Evolutionary conservation across 1,284 basidiomycete genomes (phyloP).

Genomic region (Sanghuangporus weigelae): DNA sequence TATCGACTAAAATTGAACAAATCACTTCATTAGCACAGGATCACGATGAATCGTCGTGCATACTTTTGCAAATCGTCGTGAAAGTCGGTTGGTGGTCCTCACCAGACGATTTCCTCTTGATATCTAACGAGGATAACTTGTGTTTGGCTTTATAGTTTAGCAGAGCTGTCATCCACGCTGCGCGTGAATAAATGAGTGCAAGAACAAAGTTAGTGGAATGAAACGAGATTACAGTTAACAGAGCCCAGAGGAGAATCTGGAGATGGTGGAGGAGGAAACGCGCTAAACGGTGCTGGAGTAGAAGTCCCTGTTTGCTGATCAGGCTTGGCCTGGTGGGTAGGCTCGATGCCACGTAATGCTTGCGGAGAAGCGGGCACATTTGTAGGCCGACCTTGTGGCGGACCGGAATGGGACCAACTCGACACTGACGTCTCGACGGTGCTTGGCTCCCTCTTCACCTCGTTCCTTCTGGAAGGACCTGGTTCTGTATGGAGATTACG

Average conservation of each 20-base stretch:
- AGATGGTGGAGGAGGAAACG: not conserved
- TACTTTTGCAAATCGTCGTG: not conserved
- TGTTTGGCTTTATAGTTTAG: not conserved
- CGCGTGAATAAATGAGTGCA: not conserved
- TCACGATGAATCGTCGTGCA: not conserved
- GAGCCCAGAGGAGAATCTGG: not conserved
- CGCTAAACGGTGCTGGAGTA: not conserved
- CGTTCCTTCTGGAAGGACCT: not conserved
- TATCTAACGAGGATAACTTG: not conserved
- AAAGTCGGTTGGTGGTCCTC: not conserved
- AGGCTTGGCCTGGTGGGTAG: not conserved
- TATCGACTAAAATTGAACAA: not conserved
- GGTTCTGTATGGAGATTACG: not conserved
- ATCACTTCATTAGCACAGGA: not conserved
- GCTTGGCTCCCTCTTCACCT: not conserved
- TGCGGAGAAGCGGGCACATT: not conserved
- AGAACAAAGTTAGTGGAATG: not conserved
- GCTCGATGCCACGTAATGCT: not conserved
- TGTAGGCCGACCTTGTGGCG: not conserved
- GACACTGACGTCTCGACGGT: not conserved
- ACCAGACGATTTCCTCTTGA: not conserved
- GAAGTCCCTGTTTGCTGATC: not conserved
- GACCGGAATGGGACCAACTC: not conserved
- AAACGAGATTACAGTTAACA: not conserved
- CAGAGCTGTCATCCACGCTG: conserved; percentile 7